Percentiles rank a stretch among this genome's conserved stretches.
These are phyloP conservation scores for Calocybe gambosa DNA, from an alignment of 1,284 basidiomycete species.

Conservation along the genomic window DNA sequence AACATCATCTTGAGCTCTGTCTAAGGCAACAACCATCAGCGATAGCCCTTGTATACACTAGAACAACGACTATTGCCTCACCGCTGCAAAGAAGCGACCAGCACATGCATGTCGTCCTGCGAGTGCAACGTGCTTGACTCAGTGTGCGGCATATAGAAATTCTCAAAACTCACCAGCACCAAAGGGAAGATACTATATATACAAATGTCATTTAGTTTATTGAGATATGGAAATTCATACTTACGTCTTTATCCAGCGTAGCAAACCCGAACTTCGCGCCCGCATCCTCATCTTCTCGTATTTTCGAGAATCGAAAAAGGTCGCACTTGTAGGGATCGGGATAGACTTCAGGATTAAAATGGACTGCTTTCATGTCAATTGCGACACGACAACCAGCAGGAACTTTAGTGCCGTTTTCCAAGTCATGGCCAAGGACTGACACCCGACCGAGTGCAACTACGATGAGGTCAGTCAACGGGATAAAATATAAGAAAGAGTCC, in stretches of 20 bases:
- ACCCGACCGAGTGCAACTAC: constrained; percentile 28
- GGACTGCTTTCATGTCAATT: constrained; percentile 35
- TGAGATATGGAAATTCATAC: constrained; percentile 7
- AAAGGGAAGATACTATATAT: constrained; percentile 28
- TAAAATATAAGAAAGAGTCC: neutral
- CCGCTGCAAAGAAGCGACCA: constrained; percentile 31
- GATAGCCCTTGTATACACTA: neutral
- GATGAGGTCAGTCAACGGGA: constrained; percentile 1
- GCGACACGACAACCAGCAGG: constrained; percentile 38
- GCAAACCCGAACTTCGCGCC: constrained; percentile 27
- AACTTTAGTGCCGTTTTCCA: constrained; percentile 37
- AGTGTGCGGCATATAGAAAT: constrained; percentile 6
- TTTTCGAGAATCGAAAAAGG: constrained; percentile 40
- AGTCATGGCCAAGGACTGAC: constrained; percentile 22
- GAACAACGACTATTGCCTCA: constrained; percentile 13
- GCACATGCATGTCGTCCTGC: constrained; percentile 32
- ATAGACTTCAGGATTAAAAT: constrained; percentile 37
- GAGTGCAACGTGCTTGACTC: neutral
- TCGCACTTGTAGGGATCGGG: constrained; percentile 34
- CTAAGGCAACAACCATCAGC: constrained; percentile 14
- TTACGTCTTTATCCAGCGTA: constrained; percentile 26
- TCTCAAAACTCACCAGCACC: constrained; percentile 23
- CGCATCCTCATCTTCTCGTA: constrained; percentile 24
- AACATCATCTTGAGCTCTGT: constrained; percentile 33
- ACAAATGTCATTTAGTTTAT: neutral